Conservation (phyloP, 306 rosid species). For the Acacia confusa region DNA sequence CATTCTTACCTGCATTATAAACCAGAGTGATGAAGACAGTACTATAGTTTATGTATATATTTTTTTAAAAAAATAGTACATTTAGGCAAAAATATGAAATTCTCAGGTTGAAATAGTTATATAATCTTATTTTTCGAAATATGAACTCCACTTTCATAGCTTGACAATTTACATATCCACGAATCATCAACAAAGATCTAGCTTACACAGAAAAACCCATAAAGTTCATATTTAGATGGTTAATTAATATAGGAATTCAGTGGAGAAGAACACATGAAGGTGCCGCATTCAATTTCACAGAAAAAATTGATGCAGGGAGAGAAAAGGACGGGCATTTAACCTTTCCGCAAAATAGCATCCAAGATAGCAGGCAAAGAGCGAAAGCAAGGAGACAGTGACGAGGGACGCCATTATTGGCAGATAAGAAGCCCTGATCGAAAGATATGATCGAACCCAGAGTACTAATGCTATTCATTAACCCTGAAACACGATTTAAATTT, state of each 20-base stretch:
- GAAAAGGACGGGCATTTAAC: conserved; percentile 37
- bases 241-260: neutral
- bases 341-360: conserved; percentile 37
- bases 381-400: conserved; percentile 39
- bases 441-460: neutral
- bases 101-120: neutral
- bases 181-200: neutral
- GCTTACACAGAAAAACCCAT: neutral
- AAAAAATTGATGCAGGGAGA: neutral
- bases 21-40: neutral
- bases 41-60: too few relatives aligned
- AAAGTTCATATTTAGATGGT: neutral
- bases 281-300: neutral
- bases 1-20: neutral
- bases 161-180: neutral
- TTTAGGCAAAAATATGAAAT: neutral
- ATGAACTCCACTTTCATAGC: neutral
- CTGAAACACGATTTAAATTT: neutral
- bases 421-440: neutral
- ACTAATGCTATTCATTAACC: neutral
- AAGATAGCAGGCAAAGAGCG: conserved; percentile 26
- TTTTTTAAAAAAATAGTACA: neutral
- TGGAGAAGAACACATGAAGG: neutral
- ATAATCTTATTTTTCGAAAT: neutral
- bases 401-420: conserved; percentile 45